Conservation (phyloP, 805 yeast genomes). For the Saccharomyces mikatae region DNA sequence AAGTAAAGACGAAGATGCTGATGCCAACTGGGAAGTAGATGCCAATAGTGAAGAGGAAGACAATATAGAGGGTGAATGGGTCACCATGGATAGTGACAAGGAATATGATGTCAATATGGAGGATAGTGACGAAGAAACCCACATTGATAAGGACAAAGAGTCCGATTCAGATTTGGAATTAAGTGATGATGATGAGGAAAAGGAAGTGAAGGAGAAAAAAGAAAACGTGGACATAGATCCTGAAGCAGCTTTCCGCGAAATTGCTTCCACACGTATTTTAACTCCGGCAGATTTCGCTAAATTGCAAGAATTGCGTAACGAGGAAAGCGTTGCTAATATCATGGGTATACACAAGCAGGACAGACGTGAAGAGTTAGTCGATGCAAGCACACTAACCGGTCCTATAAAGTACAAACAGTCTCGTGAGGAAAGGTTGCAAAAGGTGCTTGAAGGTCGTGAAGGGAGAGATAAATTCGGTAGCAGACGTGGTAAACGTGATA, state of each 20-base stretch:
- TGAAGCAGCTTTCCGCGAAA: slow-evolving; percentile 39
- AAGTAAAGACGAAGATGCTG: slow-evolving; percentile 51
- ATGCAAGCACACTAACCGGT: slow-evolving; percentile 69
- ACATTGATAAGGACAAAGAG: slow-evolving; percentile 32
- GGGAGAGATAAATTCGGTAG: slow-evolving; percentile 89
- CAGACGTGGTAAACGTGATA: slow-evolving; percentile 68
- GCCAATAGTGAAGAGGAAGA: slow-evolving; percentile 26
- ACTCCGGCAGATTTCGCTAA: slow-evolving; percentile 98
- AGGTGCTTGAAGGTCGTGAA: slow-evolving; percentile 83
- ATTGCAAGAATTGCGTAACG: slow-evolving; percentile 73
- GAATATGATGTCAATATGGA: slow-evolving; percentile 52
- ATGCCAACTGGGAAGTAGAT: slow-evolving; percentile 48
- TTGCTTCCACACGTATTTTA: slow-evolving; percentile 68
- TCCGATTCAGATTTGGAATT: slow-evolving; percentile 44
- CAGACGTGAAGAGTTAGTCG: slow-evolving; percentile 76
- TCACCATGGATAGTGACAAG: slow-evolving; percentile 72
- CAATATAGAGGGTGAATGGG: slow-evolving; percentile 89
- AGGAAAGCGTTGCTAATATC: slow-evolving; percentile 78
- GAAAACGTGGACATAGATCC: slow-evolving; percentile 29
- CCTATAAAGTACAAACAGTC: slow-evolving; percentile 67
- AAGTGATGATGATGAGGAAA: slow-evolving; percentile 18
- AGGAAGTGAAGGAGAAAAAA: slow-evolving; percentile 16
- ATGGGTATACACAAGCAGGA: slow-evolving; percentile 44
- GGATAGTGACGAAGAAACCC: slow-evolving; percentile 42
- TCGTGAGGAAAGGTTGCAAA: slow-evolving; percentile 85